Conservation (phyloP, 2,329 filamentous ascomycete genomes). For the Drechslera avenae region DNA sequence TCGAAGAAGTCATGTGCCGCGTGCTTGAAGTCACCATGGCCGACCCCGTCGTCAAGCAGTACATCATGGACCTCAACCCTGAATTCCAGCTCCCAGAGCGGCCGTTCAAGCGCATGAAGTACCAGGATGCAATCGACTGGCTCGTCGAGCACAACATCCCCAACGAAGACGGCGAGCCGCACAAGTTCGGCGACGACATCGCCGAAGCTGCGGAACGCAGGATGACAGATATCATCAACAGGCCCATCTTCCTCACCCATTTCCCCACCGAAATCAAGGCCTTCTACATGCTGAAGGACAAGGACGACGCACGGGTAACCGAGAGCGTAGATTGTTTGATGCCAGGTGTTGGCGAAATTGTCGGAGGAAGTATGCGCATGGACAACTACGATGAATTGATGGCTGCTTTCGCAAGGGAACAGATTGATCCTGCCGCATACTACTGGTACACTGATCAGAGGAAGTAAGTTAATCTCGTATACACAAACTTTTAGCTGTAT, state of each 20-base stretch:
- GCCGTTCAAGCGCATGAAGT: constrained; percentile 94
- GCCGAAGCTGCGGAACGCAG: constrained; percentile 93
- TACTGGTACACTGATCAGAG: constrained; percentile 99
- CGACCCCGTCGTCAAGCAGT: constrained; percentile 72
- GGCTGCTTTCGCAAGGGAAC: constrained; percentile 83
- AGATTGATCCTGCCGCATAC: constrained; percentile 82
- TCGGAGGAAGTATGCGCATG: constrained; percentile 96
- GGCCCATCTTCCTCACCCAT: constrained; percentile 93
- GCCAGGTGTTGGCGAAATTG: constrained; percentile 96
- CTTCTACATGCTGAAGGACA: constrained; percentile 97
- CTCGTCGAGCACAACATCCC: constrained; percentile 85
- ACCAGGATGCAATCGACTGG: constrained; percentile 93
- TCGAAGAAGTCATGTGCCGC: constrained; percentile 85
- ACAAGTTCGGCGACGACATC: constrained; percentile 95
- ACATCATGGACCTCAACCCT: constrained; percentile 88
- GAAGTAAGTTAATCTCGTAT: constrained; percentile 71
- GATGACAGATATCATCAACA: constrained; percentile 97
- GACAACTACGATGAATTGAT: constrained; percentile 83
- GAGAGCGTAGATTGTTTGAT: constrained; percentile 88
- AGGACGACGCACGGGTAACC: constrained; percentile 78
- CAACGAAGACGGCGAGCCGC: constrained; percentile 90
- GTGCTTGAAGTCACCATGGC: constrained; percentile 79
- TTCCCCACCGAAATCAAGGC: constrained; percentile 98
- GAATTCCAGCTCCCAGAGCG: constrained; percentile 79
- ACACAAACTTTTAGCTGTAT: too few relatives aligned